These are phyloP conservation scores for Roridomyces roridus DNA, from an alignment of 768 basidiomycete species.

Conservation along the genomic window DNA sequence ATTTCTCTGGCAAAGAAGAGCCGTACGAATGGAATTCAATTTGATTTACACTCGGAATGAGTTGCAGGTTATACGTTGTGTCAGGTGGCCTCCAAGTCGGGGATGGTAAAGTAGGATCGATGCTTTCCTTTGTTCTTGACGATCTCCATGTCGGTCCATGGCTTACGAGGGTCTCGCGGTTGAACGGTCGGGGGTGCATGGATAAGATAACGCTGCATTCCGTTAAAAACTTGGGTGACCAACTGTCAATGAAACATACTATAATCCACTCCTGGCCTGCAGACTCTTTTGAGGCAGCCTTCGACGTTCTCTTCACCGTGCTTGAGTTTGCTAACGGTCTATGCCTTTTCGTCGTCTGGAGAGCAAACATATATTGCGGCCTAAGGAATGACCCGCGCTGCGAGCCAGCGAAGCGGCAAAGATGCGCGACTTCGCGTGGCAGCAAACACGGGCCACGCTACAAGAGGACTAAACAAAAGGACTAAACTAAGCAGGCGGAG, in stretches of 20 bases:
- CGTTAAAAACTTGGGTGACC: not conserved
- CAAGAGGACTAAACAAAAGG: too few species aligned
- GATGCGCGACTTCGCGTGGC: too few species aligned
- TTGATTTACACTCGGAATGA: slow-evolving; percentile 77
- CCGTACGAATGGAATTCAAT: slow-evolving; percentile 74
- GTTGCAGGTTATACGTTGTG: slow-evolving; percentile 38
- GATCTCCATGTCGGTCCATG: slow-evolving; percentile 70
- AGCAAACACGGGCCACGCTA: too few species aligned
- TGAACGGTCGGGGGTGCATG: slow-evolving; percentile 48
- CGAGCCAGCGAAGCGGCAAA: too few species aligned
- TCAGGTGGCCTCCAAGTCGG: slow-evolving; percentile 55
- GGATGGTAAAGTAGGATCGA: slow-evolving; percentile 73
- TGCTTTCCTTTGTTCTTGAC: slow-evolving; percentile 57
- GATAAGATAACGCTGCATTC: slow-evolving; percentile 57
- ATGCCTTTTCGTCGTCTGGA: slow-evolving; percentile 64
- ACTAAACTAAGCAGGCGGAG: too few species aligned
- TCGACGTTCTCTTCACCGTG: slow-evolving; percentile 41
- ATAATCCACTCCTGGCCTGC: slow-evolving; percentile 58
- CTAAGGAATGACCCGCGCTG: too few species aligned
- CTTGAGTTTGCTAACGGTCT: slow-evolving; percentile 65
- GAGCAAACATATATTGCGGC: slow-evolving; percentile 54
- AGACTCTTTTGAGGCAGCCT: slow-evolving; percentile 51
- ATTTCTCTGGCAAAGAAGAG: not conserved
- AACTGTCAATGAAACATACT: slow-evolving; percentile 21
- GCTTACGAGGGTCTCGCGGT: slow-evolving; percentile 46